phyloP scores from a whole-genome alignment of 2,329 filamentous ascomycete genomes.

The Seiridium unicorne region DNA sequence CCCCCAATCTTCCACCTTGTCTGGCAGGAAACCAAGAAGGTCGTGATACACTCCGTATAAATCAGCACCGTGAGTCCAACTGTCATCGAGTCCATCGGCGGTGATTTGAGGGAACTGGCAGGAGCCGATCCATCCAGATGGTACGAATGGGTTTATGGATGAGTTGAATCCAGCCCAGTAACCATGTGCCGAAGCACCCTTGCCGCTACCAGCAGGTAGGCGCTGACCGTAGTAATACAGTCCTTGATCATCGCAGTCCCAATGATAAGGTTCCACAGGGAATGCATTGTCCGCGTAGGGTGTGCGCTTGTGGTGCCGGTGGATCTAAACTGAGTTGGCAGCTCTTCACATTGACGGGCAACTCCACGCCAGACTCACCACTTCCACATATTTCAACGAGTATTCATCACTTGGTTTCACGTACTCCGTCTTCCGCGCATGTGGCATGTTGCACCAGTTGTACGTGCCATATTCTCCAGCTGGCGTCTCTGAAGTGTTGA shows the following conservation, averaged over 20 bases:
- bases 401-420: slow-evolving; percentile 51
- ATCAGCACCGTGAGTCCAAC: slow-evolving; percentile 73
- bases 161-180: slow-evolving; percentile 67
- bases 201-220: slow-evolving; percentile 39
- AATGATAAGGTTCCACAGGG: slow-evolving; percentile 68
- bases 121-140: slow-evolving; percentile 66
- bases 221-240: slow-evolving; percentile 69
- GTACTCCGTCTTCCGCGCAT: slow-evolving; percentile 70
- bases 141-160: slow-evolving; percentile 63
- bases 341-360: not conserved
- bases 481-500: slow-evolving; percentile 62
- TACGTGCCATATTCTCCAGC: slow-evolving; percentile 60
- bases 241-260: slow-evolving; percentile 70
- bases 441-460: slow-evolving; percentile 88
- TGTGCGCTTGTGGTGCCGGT: slow-evolving; percentile 82
- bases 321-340: slow-evolving; percentile 48
- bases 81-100: slow-evolving; percentile 67
- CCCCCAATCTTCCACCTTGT: slow-evolving; percentile 35
- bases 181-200: slow-evolving; percentile 42
- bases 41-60: slow-evolving; percentile 74
- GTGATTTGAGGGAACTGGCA: slow-evolving; percentile 85
- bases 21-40: slow-evolving; percentile 66
- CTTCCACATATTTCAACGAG: slow-evolving; percentile 71
- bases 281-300: slow-evolving; percentile 78
- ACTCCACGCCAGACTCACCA: slow-evolving; percentile 31